Evolutionary conservation across 2,329 filamentous ascomycete species (phyloP).

Genomic region (Colletotrichum incanum): DNA sequence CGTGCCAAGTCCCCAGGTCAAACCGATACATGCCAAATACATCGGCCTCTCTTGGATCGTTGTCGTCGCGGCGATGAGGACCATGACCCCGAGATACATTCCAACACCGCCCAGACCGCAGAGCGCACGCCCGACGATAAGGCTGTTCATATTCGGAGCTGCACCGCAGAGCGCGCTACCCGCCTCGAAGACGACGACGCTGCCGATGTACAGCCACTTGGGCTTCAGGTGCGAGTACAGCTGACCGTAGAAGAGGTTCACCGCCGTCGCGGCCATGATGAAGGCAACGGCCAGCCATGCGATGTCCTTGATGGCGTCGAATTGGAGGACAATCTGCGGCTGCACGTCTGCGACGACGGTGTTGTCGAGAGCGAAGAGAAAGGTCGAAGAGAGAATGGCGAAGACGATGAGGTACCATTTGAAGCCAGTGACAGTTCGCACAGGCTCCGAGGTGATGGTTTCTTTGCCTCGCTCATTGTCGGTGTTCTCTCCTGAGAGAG

Average conservation of each 20-base stretch:
- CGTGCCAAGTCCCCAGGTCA: conserved; percentile 61
- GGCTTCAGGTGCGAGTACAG: conserved; percentile 53
- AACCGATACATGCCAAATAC: conserved; percentile 46
- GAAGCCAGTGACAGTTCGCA: conserved; percentile 28
- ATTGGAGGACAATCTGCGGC: conserved; percentile 54
- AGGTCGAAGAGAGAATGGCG: conserved; percentile 41
- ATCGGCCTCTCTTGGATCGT: conserved; percentile 39
- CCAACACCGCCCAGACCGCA: conserved; percentile 56
- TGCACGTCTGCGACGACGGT: conserved; percentile 65
- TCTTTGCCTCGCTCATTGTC: conserved; percentile 27
- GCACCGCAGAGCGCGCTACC: conserved; percentile 58
- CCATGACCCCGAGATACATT: conserved; percentile 41
- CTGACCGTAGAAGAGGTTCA: conserved; percentile 42
- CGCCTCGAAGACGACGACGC: conserved; percentile 55
- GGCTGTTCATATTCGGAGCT: conserved; percentile 56
- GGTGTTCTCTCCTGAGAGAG: conserved; percentile 21
- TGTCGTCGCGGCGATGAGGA: conserved; percentile 26
- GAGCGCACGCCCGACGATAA: conserved; percentile 62
- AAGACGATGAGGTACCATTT: conserved; percentile 44
- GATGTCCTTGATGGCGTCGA: conserved; percentile 55
- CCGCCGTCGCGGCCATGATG: conserved; percentile 30
- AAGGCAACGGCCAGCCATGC: conserved; percentile 57
- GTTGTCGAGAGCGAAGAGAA: conserved; percentile 59
- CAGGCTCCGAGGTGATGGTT: not conserved
- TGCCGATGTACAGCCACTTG: conserved; percentile 52